A percentile compares a stretch with the other conserved stretches of the same genome.
phyloP scores from a whole-genome alignment of 2,329 filamentous ascomycete species.

The Aspergillus aculeatus region DNA sequence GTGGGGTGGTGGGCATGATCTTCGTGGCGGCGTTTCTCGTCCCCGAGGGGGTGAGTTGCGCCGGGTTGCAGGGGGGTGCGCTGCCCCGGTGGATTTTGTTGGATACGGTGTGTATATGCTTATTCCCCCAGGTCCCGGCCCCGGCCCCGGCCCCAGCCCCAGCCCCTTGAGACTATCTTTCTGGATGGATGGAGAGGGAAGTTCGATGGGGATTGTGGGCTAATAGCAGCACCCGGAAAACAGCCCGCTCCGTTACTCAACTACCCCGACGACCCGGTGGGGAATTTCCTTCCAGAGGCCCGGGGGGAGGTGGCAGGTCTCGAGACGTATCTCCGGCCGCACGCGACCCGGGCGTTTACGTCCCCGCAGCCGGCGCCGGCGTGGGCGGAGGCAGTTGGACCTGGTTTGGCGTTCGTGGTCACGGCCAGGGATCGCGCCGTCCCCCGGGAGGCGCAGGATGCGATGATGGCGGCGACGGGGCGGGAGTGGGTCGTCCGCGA shows the following conservation, averaged over 20 bases:
- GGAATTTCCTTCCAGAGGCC: conserved; percentile 18
- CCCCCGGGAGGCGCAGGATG: conserved; percentile 22
- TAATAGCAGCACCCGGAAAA: too few species aligned
- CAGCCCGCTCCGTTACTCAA: conserved; percentile 12
- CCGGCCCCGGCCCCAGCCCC: too few species aligned
- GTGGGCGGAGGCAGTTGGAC: conserved; percentile 23
- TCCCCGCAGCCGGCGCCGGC: conserved; percentile 25
- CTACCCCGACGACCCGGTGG: conserved; percentile 12
- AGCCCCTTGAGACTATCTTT: too few species aligned
- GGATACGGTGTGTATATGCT: conserved; percentile 14
- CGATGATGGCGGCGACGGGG: conserved; percentile 24
- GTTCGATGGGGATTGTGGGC: too few species aligned
- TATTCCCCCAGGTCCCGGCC: too few species aligned
- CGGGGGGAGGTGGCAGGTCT: conserved; percentile 5
- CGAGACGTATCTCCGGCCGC: conserved; percentile 17
- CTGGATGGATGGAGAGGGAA: too few species aligned
- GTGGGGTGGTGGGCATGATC: conserved; percentile 32
- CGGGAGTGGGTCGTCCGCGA: conserved; percentile 24
- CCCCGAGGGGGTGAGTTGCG: conserved; percentile 32
- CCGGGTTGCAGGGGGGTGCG: conserved; percentile 22
- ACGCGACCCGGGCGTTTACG: conserved; percentile 24
- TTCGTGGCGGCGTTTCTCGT: conserved; percentile 39
- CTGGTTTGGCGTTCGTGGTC: conserved; percentile 25
- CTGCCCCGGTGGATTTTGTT: conserved; percentile 26
- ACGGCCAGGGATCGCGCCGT: conserved; percentile 22